phyloP scores from a whole-genome alignment of 2,329 filamentous ascomycete genomes.

The Colletotrichum lindemuthianum region DNA sequence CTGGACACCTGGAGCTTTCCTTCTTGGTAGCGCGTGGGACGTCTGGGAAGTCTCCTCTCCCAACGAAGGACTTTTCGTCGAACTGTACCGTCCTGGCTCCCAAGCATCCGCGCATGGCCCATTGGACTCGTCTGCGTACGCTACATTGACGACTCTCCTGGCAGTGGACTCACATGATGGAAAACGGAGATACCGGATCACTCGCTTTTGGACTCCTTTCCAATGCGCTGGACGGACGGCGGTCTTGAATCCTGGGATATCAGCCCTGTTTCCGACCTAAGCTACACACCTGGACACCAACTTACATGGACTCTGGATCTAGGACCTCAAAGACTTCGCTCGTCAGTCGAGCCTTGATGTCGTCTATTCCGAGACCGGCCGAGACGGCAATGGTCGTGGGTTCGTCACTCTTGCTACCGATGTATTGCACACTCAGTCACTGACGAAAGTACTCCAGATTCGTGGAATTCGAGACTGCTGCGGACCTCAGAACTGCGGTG shows the following conservation, averaged over 20 bases:
- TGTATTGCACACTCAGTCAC: background rate
- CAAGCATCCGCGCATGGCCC: conserved; percentile 4
- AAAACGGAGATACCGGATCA: conserved; percentile 34
- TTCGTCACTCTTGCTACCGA: conserved; percentile 58
- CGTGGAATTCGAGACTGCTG: conserved; percentile 95
- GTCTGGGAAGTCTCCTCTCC: conserved; percentile 16
- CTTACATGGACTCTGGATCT: conserved; percentile 85
- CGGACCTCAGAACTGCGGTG: conserved; percentile 88
- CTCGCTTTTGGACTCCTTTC: conserved; percentile 1
- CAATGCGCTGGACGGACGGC: conserved; percentile 14
- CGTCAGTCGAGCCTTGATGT: conserved; percentile 96
- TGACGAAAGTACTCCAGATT: conserved; percentile 67
- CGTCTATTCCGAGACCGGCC: conserved; percentile 95
- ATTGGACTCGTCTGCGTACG: too few species aligned
- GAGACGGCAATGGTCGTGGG: conserved; percentile 93
- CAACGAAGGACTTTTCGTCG: conserved; percentile 21
- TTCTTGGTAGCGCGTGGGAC: conserved; percentile 35
- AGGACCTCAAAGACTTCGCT: conserved; percentile 99
- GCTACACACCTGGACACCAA: conserved; percentile 52
- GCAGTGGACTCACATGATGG: too few species aligned
- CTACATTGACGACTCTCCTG: too few species aligned
- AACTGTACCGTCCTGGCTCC: conserved; percentile 9
- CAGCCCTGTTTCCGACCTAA: conserved; percentile 28
- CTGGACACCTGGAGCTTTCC: conserved; percentile 52
- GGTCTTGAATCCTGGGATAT: conserved; percentile 21